These are phyloP conservation scores for Nidularia pulvinata DNA, from an alignment of 768 basidiomycete genomes.

Conservation along the genomic window DNA sequence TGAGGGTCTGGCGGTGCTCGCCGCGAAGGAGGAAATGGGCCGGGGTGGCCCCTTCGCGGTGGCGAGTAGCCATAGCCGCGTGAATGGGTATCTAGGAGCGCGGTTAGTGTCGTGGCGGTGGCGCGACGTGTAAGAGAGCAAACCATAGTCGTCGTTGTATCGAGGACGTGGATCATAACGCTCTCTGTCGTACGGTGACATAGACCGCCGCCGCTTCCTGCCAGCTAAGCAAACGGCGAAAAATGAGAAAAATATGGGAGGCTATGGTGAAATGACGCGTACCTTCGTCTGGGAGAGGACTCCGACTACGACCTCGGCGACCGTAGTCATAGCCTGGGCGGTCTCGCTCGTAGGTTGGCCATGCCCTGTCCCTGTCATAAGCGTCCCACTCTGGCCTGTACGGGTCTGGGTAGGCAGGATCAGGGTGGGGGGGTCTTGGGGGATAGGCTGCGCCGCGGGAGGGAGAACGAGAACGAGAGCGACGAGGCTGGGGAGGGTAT, in stretches of 20 bases:
- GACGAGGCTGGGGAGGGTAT: constrained; percentile 73
- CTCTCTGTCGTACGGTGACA: constrained; percentile 82
- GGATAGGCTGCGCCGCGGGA: constrained; percentile 56
- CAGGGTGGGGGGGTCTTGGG: constrained; percentile 55
- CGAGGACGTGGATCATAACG: constrained; percentile 83
- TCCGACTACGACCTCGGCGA: constrained; percentile 76
- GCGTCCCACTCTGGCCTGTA: constrained; percentile 69
- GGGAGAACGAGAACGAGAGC: constrained; percentile 85
- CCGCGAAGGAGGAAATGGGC: constrained; percentile 46
- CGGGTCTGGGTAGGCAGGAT: constrained; percentile 55
- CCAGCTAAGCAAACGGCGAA: constrained; percentile 32
- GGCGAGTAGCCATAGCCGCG: constrained; percentile 65
- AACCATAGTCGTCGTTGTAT: constrained; percentile 84
- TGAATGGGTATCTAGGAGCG: constrained; percentile 58
- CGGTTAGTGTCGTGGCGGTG: constrained; percentile 8
- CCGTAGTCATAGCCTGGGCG: constrained; percentile 66
- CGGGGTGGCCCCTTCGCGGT: constrained; percentile 58
- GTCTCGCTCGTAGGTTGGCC: constrained; percentile 69
- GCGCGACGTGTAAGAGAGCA: constrained; percentile 13
- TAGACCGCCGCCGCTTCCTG: constrained; percentile 80
- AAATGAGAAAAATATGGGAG: constrained; percentile 1
- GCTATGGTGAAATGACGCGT: no score
- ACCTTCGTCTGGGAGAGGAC: constrained; percentile 73
- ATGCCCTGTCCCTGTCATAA: constrained; percentile 73
- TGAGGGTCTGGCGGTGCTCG: constrained; percentile 79